Base-by-base conservation (phyloP, 1,284 basidiomycete genomes). In the Gomphus sp. region DNA sequence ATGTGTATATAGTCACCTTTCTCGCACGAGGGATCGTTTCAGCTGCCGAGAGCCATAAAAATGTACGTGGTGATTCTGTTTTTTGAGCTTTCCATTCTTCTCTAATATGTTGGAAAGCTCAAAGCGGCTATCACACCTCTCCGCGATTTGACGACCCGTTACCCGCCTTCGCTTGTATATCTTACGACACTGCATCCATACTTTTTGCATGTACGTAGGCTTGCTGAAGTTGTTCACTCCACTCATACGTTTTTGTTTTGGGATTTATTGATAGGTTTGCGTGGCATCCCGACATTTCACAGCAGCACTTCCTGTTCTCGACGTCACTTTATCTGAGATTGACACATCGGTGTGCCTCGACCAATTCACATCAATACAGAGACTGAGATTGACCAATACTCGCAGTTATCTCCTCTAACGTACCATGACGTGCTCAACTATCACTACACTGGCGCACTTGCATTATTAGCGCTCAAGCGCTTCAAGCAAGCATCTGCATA, bases 351-450 rank as follows among this genome's bases (percentile, higher is more conserved):
- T 84, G 41, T 79, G 77, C 37, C 60, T 64, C 0, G 82, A 85
- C 60, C 69, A 44, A 31, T 41, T 53, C 31, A 34, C 39, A 28
- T 28, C 33, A 14, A 14, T 16, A 50, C 36, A 3, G 6, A 16
- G 11, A 44, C 47, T 55, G 16, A n/a, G 41, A 36, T 51, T n/a
- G 28, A n/a, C 7, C 16, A 22, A n/a, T 51, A 47, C 31, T 14
- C 41, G 12, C 36, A 58, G 66, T 64, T 52, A 63, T 52, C 67
- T 61, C 53, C 65, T 66, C 28, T 92, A 59, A 71, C 70, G 41
- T 91, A 90, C 71, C 83, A 80, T 60, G 90, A 92, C 69, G 86
- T 86, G 65, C 75, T 92, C 25, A 70, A 80, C 25, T 91, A 91
- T 67, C 88, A 92, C 72, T 91, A 91, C 67, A 74, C 80, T 1